A percentile compares a stretch with the other conserved stretches of the same genome.
These are phyloP conservation scores for Diutina mesorugosa DNA, from an alignment of 1,139 yeast species.

Conservation along the genomic window DNA sequence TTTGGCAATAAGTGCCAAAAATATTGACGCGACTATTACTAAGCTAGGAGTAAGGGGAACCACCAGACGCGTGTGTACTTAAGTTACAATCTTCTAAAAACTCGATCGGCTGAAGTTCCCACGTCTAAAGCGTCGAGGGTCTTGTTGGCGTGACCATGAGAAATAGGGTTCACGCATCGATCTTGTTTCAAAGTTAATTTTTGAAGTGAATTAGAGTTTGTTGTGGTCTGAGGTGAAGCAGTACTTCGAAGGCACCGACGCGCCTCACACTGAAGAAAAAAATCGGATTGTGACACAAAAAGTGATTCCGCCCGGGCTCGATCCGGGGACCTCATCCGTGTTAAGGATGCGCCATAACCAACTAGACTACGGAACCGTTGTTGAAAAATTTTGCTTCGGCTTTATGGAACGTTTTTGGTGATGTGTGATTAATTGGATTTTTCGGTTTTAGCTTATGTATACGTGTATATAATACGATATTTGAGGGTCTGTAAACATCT, in stretches of 20 bases:
- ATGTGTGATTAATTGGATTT: neutral
- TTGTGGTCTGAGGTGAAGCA: too few relatives aligned
- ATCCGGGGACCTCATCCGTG: neutral
- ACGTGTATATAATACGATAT: too few relatives aligned
- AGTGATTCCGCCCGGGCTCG: neutral
- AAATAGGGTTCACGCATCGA: neutral
- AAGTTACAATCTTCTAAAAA: neutral
- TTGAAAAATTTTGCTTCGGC: neutral
- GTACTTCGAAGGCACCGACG: too few relatives aligned
- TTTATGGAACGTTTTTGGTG: neutral
- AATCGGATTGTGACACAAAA: too few relatives aligned
- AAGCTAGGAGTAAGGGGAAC: neutral
- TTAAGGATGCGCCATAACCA: neutral
- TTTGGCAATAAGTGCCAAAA: neutral
- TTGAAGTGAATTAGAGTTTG: too few relatives aligned
- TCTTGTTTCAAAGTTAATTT: neutral
- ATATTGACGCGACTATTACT: neutral
- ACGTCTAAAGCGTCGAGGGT: too few relatives aligned
- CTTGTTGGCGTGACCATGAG: neutral
- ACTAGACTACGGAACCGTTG: neutral
- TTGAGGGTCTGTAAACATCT: too few relatives aligned
- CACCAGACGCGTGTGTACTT: neutral
- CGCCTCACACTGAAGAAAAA: too few relatives aligned
- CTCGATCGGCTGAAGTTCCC: too few relatives aligned
- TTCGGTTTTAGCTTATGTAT: neutral